Evolutionary conservation across 202 grass and related monocot genomes (phyloP).

Genomic region (Thinopyrum obtusiflorum): DNA sequence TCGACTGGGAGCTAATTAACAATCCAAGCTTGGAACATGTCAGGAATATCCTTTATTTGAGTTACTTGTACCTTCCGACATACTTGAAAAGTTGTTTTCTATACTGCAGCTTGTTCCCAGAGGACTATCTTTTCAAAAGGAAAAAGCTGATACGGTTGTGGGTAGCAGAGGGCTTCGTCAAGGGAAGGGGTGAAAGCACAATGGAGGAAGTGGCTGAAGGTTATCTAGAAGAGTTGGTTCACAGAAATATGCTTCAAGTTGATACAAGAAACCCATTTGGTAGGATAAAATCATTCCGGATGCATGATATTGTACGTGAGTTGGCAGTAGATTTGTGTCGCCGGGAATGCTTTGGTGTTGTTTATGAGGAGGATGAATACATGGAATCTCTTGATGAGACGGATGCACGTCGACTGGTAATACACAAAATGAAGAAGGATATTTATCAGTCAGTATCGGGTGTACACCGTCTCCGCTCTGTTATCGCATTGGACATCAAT

Average conservation of each 20-base stretch:
- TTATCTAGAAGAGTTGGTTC: constrained; percentile 24
- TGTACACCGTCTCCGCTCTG: neutral
- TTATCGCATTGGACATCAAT: constrained; percentile 9
- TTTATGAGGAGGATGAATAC: neutral
- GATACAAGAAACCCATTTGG: constrained; percentile 5
- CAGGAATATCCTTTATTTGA: neutral
- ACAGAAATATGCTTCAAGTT: neutral
- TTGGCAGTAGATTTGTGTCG: constrained; percentile 22
- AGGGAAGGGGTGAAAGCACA: constrained; percentile 22
- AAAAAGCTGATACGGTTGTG: constrained; percentile 29
- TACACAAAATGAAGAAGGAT: neutral
- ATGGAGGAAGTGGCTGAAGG: constrained; percentile 37
- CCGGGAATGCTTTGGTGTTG: constrained; percentile 18
- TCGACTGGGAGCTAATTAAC: constrained; percentile 34
- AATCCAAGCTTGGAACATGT: constrained; percentile 20
- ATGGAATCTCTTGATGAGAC: neutral
- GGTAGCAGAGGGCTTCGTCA: constrained; percentile 34
- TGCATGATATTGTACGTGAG: constrained; percentile 35
- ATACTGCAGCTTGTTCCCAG: constrained; percentile 24
- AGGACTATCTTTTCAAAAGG: constrained; percentile 23
- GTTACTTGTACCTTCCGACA: no score
- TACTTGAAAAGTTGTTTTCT: no score
- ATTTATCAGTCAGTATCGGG: neutral
- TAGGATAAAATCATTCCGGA: neutral
- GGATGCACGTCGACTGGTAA: neutral